Conservation (phyloP, 1,284 basidiomycete species). For the Phenoliferia sp. region DNA sequence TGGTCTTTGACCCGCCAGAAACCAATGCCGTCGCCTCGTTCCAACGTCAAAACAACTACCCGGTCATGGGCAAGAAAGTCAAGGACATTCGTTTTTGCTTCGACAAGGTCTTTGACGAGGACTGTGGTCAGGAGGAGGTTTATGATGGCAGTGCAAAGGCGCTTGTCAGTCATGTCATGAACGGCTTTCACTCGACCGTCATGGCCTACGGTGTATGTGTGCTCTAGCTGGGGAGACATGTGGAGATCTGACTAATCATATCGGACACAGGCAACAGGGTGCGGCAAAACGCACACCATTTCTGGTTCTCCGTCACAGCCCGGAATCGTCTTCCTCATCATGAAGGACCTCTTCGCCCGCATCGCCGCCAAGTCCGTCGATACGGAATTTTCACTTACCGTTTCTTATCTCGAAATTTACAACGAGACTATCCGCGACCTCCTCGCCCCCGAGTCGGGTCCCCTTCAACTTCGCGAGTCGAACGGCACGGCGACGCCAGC, state of each 20-base stretch:
- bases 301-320: conserved; percentile 80
- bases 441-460: conserved; percentile 58
- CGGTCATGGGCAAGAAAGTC: conserved; percentile 33
- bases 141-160: conserved; percentile 80
- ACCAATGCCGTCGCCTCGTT: conserved; percentile 55
- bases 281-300: conserved; percentile 96
- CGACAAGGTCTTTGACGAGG: conserved; percentile 79
- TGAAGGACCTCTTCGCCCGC: conserved; percentile 87
- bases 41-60: conserved; percentile 10
- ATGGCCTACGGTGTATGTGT: conserved; percentile 89
- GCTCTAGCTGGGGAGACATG: not conserved
- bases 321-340: conserved; percentile 91
- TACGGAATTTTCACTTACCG: conserved; percentile 70
- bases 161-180: conserved; percentile 71
- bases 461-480: conserved; percentile 77
- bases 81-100: conserved; percentile 72
- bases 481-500: conserved; percentile 71
- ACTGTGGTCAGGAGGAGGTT: conserved; percentile 74
- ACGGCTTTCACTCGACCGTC: conserved; percentile 94
- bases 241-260: not conserved
- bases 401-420: conserved; percentile 95
- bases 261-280: conserved; percentile 78
- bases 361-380: conserved; percentile 79
- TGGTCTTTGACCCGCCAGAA: conserved; percentile 94
- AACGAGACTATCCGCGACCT: conserved; percentile 98